Evolutionary conservation across 2,329 filamentous ascomycete species (phyloP).

Genomic region (Proliferodiscus dingleyae): DNA sequence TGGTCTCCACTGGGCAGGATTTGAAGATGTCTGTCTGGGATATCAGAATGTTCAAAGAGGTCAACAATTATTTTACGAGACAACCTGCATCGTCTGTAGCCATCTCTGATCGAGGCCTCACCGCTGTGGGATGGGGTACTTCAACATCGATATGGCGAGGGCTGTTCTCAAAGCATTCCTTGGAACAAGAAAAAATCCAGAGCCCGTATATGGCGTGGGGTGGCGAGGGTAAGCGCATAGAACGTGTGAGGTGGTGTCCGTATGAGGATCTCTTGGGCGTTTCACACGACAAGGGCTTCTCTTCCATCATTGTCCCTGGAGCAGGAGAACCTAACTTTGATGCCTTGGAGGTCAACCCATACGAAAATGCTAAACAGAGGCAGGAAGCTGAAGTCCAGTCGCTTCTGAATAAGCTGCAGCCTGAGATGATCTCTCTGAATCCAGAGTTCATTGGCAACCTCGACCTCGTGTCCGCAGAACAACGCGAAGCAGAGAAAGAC

Average conservation of each 20-base stretch:
- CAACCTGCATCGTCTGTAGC: conserved; percentile 77
- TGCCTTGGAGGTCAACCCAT: conserved; percentile 88
- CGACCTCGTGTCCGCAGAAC: conserved; percentile 73
- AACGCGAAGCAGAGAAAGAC: conserved; percentile 71
- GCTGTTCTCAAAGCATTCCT: conserved; percentile 69
- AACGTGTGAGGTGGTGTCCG: conserved; percentile 85
- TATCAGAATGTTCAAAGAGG: conserved; percentile 86
- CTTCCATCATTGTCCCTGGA: conserved; percentile 83
- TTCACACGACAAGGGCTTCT: conserved; percentile 80
- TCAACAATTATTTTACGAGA: conserved; percentile 81
- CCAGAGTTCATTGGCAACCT: conserved; percentile 88
- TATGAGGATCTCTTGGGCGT: conserved; percentile 91
- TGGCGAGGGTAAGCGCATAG: conserved; percentile 74
- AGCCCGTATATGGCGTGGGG: conserved; percentile 93
- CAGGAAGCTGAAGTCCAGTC: conserved; percentile 88
- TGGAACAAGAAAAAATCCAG: conserved; percentile 73
- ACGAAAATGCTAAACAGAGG: conserved; percentile 87
- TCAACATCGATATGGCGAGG: conserved; percentile 87
- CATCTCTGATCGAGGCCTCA: conserved; percentile 84
- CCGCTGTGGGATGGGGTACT: conserved; percentile 88
- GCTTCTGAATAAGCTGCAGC: conserved; percentile 88
- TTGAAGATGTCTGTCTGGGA: conserved; percentile 94
- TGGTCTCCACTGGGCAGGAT: conserved; percentile 91
- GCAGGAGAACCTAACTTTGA: conserved; percentile 98
- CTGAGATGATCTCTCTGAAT: conserved; percentile 94